A percentile compares a stretch with the other conserved stretches of the same genome.
Evolutionary conservation across 768 basidiomycete genomes (phyloP).

Genomic region (Phaeotremella skinneri): DNA sequence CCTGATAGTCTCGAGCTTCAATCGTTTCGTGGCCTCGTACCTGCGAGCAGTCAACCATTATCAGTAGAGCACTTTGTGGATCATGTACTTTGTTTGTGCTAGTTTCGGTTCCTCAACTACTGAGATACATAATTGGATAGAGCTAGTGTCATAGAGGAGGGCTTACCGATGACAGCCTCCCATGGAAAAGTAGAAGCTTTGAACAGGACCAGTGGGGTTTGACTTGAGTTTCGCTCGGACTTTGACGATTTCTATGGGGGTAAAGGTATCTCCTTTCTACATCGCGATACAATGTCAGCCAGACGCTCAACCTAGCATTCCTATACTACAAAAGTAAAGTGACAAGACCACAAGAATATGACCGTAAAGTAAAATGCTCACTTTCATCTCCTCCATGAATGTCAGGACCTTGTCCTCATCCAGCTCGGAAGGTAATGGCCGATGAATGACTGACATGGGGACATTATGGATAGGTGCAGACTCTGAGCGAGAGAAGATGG

Average conservation of each 20-base stretch:
- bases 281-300: too few species aligned
- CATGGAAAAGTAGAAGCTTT: slow-evolving; percentile 49
- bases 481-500: slow-evolving; percentile 26
- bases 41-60: background rate
- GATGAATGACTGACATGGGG: slow-evolving; percentile 49
- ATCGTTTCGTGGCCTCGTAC: slow-evolving; percentile 51
- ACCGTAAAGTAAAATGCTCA: slow-evolving; percentile 11
- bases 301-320: too few species aligned
- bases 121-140: background rate
- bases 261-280: slow-evolving; percentile 51
- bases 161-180: slow-evolving; percentile 52
- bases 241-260: slow-evolving; percentile 51
- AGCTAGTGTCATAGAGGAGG: too few species aligned
- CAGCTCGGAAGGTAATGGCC: slow-evolving; percentile 49
- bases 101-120: background rate
- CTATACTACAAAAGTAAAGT: background rate
- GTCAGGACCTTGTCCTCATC: slow-evolving; percentile 49
- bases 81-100: background rate
- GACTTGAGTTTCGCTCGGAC: slow-evolving; percentile 34
- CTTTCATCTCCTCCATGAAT: slow-evolving; percentile 52
- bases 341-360: background rate
- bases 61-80: background rate
- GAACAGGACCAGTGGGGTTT: slow-evolving; percentile 25
- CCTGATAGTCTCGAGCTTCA: slow-evolving; percentile 45
- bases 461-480: slow-evolving; percentile 38